phyloP scores from a whole-genome alignment of 2,329 filamentous ascomycete genomes.

The Talaromyces sp. region DNA sequence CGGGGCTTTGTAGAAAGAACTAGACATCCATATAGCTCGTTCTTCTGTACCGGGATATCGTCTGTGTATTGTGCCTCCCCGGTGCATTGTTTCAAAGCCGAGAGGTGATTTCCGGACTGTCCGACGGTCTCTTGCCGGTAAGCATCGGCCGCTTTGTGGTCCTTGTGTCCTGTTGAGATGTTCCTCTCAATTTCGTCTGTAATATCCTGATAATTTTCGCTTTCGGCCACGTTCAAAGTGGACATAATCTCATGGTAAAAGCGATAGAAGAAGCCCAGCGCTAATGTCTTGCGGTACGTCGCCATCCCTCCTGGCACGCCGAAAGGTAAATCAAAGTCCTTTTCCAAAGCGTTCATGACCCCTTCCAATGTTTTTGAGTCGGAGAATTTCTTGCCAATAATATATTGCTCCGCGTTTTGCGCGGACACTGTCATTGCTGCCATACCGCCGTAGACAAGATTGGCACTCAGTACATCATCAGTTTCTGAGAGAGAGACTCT shows the following conservation, averaged over 20 bases:
- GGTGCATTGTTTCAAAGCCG: conserved; percentile 86
- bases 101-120: conserved; percentile 78
- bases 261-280: conserved; percentile 90
- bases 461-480: conserved; percentile 66
- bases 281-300: conserved; percentile 84
- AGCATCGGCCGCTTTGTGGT: conserved; percentile 65
- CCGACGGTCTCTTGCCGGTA: conserved; percentile 81
- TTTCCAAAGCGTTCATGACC: conserved; percentile 79
- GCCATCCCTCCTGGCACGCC: conserved; percentile 97
- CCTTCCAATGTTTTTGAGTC: conserved; percentile 81
- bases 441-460: conserved; percentile 91
- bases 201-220: conserved; percentile 63
- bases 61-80: conserved; percentile 96
- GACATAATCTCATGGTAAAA: conserved; percentile 88
- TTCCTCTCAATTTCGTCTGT: conserved; percentile 78
- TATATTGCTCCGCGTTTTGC: conserved; percentile 66
- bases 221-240: conserved; percentile 43
- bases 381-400: conserved; percentile 72
- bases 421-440: conserved; percentile 85
- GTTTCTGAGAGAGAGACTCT: conserved; percentile 65
- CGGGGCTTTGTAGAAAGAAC: conserved; percentile 85
- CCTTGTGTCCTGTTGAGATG: conserved; percentile 74
- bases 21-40: conserved; percentile 82
- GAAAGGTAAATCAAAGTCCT: conserved; percentile 82
- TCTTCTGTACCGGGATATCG: conserved; percentile 79